Conservation (phyloP, 257 asterid species). For the Solanum virginianum region DNA sequence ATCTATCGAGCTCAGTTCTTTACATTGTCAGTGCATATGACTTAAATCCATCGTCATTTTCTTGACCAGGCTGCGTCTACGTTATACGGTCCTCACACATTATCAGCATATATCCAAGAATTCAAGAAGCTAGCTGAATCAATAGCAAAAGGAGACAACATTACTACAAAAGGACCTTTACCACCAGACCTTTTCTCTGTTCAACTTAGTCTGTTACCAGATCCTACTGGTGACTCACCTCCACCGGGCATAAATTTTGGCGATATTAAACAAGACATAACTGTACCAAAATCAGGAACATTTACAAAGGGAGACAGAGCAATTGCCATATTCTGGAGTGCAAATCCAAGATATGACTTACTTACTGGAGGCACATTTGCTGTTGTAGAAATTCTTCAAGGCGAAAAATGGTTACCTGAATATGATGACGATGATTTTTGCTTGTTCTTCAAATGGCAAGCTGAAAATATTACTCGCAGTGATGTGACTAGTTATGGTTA, state of each 20-base stretch:
- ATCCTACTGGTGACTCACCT: slow-evolving; percentile 40
- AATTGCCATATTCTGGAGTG: slow-evolving; percentile 43
- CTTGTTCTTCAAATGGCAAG: slow-evolving; percentile 37
- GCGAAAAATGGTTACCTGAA: slow-evolving; percentile 19
- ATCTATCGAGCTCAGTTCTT: neutral
- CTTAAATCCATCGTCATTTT: neutral
- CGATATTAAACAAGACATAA: slow-evolving; percentile 29
- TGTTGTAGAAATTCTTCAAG: slow-evolving; percentile 32
- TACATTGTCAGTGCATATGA: neutral
- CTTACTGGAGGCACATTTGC: slow-evolving; percentile 47
- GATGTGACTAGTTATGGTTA: slow-evolving; percentile 10
- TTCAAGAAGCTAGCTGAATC: slow-evolving; percentile 42
- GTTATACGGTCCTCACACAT: slow-evolving; percentile 50
- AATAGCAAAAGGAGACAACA: slow-evolving; percentile 27
- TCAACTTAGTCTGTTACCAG: slow-evolving; percentile 26
- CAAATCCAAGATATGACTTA: slow-evolving; percentile 44
- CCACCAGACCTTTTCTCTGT: slow-evolving; percentile 48
- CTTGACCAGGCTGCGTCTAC: slow-evolving; percentile 46
- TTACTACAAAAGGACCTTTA: slow-evolving; percentile 12
- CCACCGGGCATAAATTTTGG: slow-evolving; percentile 43
- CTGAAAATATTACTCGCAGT: neutral
- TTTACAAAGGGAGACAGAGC: slow-evolving; percentile 18
- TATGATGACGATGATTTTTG: slow-evolving; percentile 48
- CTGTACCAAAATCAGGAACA: neutral
- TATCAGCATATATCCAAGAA: slow-evolving; percentile 63